Percentiles rank a stretch among this genome's conserved stretches.
Conservation (phyloP, 129 eudicot species). For the Pulicaria dysenterica region DNA sequence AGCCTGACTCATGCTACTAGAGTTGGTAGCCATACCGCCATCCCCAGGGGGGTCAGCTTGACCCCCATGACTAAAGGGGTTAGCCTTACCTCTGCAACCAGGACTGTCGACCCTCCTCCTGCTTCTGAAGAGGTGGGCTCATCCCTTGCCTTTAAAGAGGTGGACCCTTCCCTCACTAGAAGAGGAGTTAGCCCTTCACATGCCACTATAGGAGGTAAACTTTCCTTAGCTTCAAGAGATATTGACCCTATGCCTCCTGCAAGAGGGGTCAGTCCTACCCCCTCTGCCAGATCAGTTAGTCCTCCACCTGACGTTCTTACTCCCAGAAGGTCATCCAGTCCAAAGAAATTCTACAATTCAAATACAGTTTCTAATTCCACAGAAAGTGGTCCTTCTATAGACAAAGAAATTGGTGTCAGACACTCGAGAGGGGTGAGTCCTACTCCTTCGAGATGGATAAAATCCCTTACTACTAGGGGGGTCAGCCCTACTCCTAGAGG, state of each 20-base stretch:
- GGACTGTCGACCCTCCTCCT: slow-evolving; percentile 7
- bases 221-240: not conserved
- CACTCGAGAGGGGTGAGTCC: slow-evolving; percentile 17
- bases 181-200: not conserved
- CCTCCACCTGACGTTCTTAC: slow-evolving; percentile 9
- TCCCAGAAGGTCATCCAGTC: slow-evolving; percentile 8
- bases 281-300: not conserved
- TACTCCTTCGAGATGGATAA: slow-evolving; percentile 14
- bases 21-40: slow-evolving; percentile 16
- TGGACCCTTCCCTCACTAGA: not conserved
- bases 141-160: not conserved
- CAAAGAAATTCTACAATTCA: not conserved
- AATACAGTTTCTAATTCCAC: slow-evolving; percentile 1
- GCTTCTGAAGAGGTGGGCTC: not conserved
- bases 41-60: not conserved
- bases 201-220: not conserved
- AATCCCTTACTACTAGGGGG: slow-evolving; percentile 9
- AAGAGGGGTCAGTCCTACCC: slow-evolving; percentile 4
- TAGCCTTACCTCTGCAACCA: slow-evolving; percentile 7
- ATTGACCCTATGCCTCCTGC: not conserved
- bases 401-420: not conserved
- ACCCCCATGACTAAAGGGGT: not conserved
- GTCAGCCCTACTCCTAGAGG: slow-evolving; percentile 41
- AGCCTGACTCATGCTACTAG: slow-evolving; percentile 17
- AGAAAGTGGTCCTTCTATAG: not conserved